These are phyloP conservation scores for Pinus taeda DNA, from an alignment of 75 land plant genomes.

Conservation along the genomic window DNA sequence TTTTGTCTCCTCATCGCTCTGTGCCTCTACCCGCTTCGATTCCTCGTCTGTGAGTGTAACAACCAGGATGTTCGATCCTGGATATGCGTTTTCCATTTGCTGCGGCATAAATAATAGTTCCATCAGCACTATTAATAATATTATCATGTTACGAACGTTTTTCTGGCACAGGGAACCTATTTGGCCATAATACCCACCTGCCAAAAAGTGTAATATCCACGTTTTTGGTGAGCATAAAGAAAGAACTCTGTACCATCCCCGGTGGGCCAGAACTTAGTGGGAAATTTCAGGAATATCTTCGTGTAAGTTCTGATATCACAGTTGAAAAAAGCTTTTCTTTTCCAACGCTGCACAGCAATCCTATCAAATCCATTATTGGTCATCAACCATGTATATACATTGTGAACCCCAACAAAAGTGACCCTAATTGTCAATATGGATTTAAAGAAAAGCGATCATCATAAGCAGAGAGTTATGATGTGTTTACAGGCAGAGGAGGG, in stretches of 20 bases:
- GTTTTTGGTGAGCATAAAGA: constrained; percentile 41
- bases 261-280: constrained; percentile 55
- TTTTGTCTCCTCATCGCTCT: constrained; percentile 43
- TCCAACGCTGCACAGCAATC: constrained; percentile 38
- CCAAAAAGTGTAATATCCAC: constrained; percentile 69
- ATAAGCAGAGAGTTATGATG: too few species aligned
- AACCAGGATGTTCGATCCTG: constrained; percentile 50
- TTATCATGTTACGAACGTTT: too few species aligned
- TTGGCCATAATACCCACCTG: constrained; percentile 27
- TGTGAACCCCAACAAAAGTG: too few species aligned
- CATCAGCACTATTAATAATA: too few species aligned
- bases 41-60: constrained; percentile 80
- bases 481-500: constrained; percentile 73
- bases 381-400: too few species aligned
- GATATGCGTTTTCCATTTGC: constrained; percentile 59
- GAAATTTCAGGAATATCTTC: constrained; percentile 67
- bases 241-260: constrained; percentile 57
- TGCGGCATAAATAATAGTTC: constrained; percentile 3
- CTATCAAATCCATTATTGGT: too few species aligned
- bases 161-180: too few species aligned
- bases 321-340: constrained; percentile 34
- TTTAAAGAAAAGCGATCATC: neutral
- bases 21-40: constrained; percentile 63
- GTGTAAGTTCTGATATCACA: constrained; percentile 67
- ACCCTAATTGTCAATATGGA: neutral